These are phyloP conservation scores for Gloeophyllum trabeum DNA, from an alignment of 768 basidiomycete genomes.

Conservation along the genomic window DNA sequence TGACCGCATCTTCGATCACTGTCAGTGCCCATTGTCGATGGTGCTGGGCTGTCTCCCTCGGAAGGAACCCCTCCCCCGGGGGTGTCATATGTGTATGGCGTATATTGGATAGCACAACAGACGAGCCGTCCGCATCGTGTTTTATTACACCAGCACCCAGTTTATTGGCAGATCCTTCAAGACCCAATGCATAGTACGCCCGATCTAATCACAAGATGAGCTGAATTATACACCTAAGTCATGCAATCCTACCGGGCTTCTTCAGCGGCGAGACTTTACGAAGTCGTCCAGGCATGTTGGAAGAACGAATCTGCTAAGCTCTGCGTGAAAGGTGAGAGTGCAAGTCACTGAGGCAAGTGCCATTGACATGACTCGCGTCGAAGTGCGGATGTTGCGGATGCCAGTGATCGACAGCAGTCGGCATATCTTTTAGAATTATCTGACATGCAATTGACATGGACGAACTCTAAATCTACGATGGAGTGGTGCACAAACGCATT, in stretches of 20 bases:
- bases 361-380: too few species aligned
- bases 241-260: conserved; percentile 17
- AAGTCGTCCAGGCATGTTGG: conserved; percentile 15
- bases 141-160: conserved; percentile 88
- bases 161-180: conserved; percentile 98
- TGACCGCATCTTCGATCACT: conserved; percentile 70
- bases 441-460: too few species aligned
- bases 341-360: too few species aligned
- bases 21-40: conserved; percentile 88
- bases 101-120: conserved; percentile 79
- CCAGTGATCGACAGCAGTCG: too few species aligned
- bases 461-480: too few species aligned
- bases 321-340: too few species aligned
- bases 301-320: too few species aligned
- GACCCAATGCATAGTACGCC: conserved; percentile 79
- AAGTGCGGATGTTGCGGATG: too few species aligned
- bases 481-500: too few species aligned
- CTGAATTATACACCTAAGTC: not conserved
- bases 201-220: conserved; percentile 29
- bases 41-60: conserved; percentile 89
- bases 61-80: conserved; percentile 95
- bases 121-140: conserved; percentile 64
- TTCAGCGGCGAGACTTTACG: conserved; percentile 18
- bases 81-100: conserved; percentile 99
- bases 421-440: too few species aligned